Evolutionary conservation across 2,329 filamentous ascomycete species (phyloP), one percentile per base, ranked within the genome.

Genomic region (Onygenales sp.): DNA sequence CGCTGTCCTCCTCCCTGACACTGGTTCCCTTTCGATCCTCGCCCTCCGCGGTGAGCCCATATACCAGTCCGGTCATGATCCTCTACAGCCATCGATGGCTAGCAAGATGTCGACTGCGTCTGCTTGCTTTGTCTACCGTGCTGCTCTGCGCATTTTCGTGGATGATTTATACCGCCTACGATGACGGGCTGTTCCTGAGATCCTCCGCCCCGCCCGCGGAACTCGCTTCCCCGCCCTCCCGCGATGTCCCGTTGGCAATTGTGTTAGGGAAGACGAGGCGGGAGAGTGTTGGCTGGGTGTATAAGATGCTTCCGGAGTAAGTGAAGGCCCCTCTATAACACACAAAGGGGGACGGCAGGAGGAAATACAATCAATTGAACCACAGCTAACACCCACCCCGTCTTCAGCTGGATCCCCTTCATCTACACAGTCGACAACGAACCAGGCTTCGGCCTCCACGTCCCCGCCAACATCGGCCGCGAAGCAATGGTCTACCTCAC

Each of bases 401-500:
- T 27, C 21, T 27, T 4, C 21, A 73, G 71, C 58, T 77, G 74
- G 74, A 66, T 75, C 61, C 64, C 65, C 14, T 71, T 70, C n/a
- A 72, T 77, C 49, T 76, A 74, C 62, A 65, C 63, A 55, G 73
- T 71, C 51, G 71, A 74, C 58, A 34, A 47, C 44, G 44, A 47
- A 47, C 44, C 44, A 47, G 44, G 64, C 66, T 49, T 61, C 63
- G 51, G 58, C 58, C 36, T 58, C 51, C 6, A 58, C 53, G 7
- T 66, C 3, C 64, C 67, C 6, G n/a, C 60, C 14, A 72, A 75
- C 60, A 76, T 75, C 61, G 72, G 72, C 54, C 68, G 69, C 51
- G 74, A 77, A 59, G 67, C 72, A 3, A 74, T 72, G 63, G 71
- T 72, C 43, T 76, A 76, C 54, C 62, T 76, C 2, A 74, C 71